phyloP scores from a whole-genome alignment of 192 early-diverging fungal genomes.

The Lobulomyces angularis region DNA sequence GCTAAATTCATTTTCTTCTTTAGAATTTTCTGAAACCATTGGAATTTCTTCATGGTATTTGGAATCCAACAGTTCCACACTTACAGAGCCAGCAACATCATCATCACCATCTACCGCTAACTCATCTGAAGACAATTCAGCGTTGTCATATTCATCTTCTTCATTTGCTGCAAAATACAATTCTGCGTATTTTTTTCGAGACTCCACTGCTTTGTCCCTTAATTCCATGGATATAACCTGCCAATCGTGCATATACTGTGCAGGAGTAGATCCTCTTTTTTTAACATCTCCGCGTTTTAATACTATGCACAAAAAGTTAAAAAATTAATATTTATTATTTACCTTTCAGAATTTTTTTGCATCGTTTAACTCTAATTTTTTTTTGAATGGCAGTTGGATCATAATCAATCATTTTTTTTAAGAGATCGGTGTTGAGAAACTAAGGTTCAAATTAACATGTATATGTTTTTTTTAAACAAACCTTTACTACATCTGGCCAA shows the following conservation, averaged over 20 bases:
- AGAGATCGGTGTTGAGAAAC: constrained; percentile 34
- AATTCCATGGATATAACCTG: constrained; percentile 31
- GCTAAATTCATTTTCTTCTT: too few species aligned
- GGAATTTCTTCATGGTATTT: too few species aligned
- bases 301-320: background rate
- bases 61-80: too few species aligned
- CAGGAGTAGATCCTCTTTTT: constrained; percentile 33
- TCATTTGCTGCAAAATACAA: constrained; percentile 12
- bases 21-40: too few species aligned
- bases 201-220: constrained; percentile 24
- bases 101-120: too few species aligned
- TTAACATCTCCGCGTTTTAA: constrained; percentile 23
- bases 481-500: constrained; percentile 21
- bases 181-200: constrained; percentile 21
- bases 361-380: constrained; percentile 28
- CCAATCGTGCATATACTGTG: constrained; percentile 41
- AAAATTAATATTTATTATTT: constrained; percentile 8
- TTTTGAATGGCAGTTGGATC: constrained; percentile 45
- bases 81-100: too few species aligned
- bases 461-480: background rate
- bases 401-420: constrained; percentile 35
- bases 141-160: constrained; percentile 13
- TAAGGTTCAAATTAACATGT: constrained; percentile 3
- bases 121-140: too few species aligned
- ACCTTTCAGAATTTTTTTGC: constrained; percentile 36